These are phyloP conservation scores for Cucurbitaria berberidis DNA, from an alignment of 2,329 filamentous ascomycete genomes.

Conservation along the genomic window DNA sequence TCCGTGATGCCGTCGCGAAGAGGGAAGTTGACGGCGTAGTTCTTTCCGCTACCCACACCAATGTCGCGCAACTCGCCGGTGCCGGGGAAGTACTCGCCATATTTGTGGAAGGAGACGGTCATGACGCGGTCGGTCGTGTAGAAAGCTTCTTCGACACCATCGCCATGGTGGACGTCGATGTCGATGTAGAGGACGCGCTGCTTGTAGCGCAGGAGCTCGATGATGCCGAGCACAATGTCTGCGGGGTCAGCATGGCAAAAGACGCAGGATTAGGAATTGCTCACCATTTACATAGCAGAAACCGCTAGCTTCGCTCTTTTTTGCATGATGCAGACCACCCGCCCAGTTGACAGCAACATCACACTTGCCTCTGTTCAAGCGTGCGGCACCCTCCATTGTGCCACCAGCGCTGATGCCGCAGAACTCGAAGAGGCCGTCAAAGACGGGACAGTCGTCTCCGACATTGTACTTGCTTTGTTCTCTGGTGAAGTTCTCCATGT, in stretches of 20 bases:
- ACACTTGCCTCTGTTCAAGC: constrained; percentile 70
- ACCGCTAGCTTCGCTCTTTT: constrained; percentile 89
- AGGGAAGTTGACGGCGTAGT: constrained; percentile 73
- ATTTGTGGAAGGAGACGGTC: constrained; percentile 75
- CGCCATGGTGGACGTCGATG: constrained; percentile 90
- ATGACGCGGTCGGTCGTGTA: constrained; percentile 75
- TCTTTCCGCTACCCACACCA: constrained; percentile 69
- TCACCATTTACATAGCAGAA: constrained; percentile 93
- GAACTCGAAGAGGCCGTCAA: constrained; percentile 73
- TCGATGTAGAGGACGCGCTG: constrained; percentile 93
- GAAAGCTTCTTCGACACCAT: constrained; percentile 75
- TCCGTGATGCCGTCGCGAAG: constrained; percentile 73
- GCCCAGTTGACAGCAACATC: constrained; percentile 73
- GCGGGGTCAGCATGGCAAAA: not conserved
- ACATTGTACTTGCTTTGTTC: constrained; percentile 84
- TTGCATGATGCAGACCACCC: constrained; percentile 93
- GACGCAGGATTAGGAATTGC: not conserved
- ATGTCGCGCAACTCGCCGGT: constrained; percentile 73
- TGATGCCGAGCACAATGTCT: constrained; percentile 93
- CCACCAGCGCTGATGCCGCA: constrained; percentile 73
- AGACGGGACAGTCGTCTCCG: constrained; percentile 68
- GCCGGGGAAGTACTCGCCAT: constrained; percentile 74
- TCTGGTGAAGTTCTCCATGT: constrained; percentile 91
- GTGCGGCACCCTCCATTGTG: constrained; percentile 73
- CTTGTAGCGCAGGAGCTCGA: constrained; percentile 83